Evolutionary conservation across 371 early-diverging fungal species (phyloP), one percentile per base, ranked within the genome.

Genomic region (Gilbertella persicaria): DNA sequence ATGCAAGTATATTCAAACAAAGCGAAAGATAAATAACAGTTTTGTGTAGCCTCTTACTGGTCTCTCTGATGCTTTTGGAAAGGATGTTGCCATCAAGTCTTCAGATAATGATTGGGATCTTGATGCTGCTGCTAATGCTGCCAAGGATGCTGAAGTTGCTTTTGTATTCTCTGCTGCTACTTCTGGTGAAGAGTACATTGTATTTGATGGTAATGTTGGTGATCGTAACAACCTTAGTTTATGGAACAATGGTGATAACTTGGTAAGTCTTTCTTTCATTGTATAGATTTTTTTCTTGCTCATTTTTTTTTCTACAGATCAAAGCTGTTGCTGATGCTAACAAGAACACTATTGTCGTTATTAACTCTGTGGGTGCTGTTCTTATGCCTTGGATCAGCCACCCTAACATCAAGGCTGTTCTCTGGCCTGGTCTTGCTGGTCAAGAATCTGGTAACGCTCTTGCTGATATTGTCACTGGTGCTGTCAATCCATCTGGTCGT

Each of bases 391-490:
- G 83, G 83, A 48, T 70, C 43, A 48, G 71, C 46, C 75, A 83
- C 58, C 76, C 82, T 21, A 76, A 82, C 40, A 68, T 78, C 38
- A 79, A 69, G 39, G 82, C 83, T 13, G 69, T 86, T 24, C 53
- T 86, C 7, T 75, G 71, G 57, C 76, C 84, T 20, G 70, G 74
- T 37, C 50, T 76, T 23, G 73, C 76, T 13, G 74, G 78, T 23
- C 83, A 86, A 69, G 87, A 85, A 51, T 64, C 81, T n/a, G 87
- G 87, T 21, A 80, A 83, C 41, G 66, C 83, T 14, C 59, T 87
- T 21, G 79, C 83, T 2, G 82, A 83, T 55, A 65, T 87, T 8
- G 58, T 87, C 5, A 85, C 84, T 65, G 88, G 86, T 29, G 70
- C 72, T 41, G 66, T 78, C 30, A 85, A 84, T 48, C 88, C 88